Percentiles rank a stretch among this genome's conserved stretches.
Evolutionary conservation across 1,139 yeast genomes (phyloP).

Genomic region (Trichomonascaceae sp.): DNA sequence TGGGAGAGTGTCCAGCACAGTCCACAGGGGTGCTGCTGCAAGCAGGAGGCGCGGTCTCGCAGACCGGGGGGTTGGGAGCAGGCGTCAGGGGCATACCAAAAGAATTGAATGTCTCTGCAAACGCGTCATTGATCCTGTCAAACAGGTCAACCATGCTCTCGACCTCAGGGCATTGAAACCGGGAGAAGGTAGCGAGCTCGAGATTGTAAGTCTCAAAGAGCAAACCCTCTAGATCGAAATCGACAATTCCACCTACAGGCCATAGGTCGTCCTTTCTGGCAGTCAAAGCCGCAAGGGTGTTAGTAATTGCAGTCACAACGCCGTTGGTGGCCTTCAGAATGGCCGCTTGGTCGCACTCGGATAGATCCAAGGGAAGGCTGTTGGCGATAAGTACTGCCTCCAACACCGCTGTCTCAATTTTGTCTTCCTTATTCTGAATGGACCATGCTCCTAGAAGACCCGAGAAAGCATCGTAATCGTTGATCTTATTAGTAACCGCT

Average conservation of each 20-base stretch:
- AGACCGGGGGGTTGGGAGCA: background rate
- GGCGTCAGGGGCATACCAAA: conserved; percentile 3
- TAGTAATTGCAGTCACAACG: background rate
- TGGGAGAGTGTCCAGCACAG: background rate
- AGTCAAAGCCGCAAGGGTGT: background rate
- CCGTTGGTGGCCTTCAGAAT: background rate
- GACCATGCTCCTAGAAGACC: background rate
- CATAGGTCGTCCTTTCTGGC: conserved; percentile 7
- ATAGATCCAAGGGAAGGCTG: background rate
- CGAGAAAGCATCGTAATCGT: background rate
- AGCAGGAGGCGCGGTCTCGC: background rate
- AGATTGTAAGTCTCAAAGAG: conserved; percentile 7
- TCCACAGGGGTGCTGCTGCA: background rate
- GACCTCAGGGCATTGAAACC: conserved; percentile 5
- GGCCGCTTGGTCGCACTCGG: background rate
- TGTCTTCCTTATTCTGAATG: background rate
- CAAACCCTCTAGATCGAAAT: conserved; percentile 9
- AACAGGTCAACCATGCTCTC: conserved; percentile 2
- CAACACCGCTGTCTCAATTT: background rate
- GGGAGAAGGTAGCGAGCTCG: conserved; percentile 7
- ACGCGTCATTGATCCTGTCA: conserved; percentile 5
- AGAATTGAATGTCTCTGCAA: conserved; percentile 5
- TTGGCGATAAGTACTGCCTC: background rate
- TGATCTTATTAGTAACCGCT: background rate
- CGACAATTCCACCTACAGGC: conserved; percentile 13